Evolutionary conservation across 1,284 basidiomycete species (phyloP).

Genomic region (Marasmius tenuissimus): DNA sequence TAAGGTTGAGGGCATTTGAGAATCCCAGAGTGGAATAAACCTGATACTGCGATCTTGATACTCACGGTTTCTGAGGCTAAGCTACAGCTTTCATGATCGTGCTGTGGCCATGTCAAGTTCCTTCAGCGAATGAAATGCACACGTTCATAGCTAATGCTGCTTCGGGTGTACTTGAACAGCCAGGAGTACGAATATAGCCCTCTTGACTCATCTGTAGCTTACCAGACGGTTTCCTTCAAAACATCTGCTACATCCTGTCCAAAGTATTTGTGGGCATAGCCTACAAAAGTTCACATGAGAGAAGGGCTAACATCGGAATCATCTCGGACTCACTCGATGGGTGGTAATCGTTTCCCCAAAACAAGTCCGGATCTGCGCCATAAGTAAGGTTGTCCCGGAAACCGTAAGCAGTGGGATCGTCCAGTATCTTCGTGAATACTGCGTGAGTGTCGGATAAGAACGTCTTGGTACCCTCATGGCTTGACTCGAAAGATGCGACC

Average conservation of each 20-base stretch:
- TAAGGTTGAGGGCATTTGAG: too few species aligned
- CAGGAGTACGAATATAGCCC: too few species aligned
- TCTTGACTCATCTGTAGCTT: not conserved
- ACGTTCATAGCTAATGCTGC: too few species aligned
- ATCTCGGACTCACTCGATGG: slow-evolving; percentile 38
- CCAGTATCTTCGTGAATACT: slow-evolving; percentile 50
- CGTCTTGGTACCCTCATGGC: slow-evolving; percentile 44
- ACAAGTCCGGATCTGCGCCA: slow-evolving; percentile 42
- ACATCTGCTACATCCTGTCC: slow-evolving; percentile 34
- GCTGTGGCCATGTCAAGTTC: too few species aligned
- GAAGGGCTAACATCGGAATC: not conserved
- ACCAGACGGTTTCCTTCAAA: slow-evolving; percentile 39
- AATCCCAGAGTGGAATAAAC: not conserved
- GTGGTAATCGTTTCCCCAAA: slow-evolving; percentile 59
- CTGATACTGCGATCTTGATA: too few species aligned
- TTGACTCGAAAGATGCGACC: slow-evolving; percentile 38
- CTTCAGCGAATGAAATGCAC: too few species aligned
- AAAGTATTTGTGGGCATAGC: slow-evolving; percentile 31
- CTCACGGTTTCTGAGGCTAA: too few species aligned
- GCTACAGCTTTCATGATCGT: not conserved
- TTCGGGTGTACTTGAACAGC: too few species aligned
- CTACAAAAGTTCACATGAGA: not conserved
- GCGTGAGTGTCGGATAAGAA: slow-evolving; percentile 54
- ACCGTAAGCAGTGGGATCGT: slow-evolving; percentile 48
- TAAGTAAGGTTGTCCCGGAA: slow-evolving; percentile 53